Base-by-base conservation (phyloP, 75 land plant genomes). In the Pinus albicaulis region DNA sequence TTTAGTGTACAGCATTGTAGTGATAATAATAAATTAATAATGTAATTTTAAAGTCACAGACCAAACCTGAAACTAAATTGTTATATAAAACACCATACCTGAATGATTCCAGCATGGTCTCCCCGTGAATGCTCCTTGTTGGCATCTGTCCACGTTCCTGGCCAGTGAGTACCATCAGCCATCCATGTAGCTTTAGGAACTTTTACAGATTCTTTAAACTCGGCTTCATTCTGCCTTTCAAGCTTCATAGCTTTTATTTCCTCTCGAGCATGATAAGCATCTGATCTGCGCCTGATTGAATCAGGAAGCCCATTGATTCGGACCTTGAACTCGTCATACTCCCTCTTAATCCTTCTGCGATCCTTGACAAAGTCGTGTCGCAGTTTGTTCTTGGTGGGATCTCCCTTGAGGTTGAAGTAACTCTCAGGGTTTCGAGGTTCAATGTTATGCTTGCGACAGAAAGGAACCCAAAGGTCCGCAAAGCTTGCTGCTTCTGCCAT, bases 401-500 rank as follows among this genome's bases (percentile, higher is more conserved):
- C 93, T 3, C 77, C 84, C 75, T 81, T 85, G 48, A 76, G 28
- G 8, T 52, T 34, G 68, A 90, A 90, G 71, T 90, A 90, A 12
- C 74, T 83, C 61, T 90, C 91, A 10, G 92, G 92, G 36, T 89
- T 88, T 5, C 92, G 71, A 0, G 89, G 92, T 56, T 86, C 86
- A 7, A 89, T 86, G 62, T 58, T 71, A 56, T 89, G 92, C 57
- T 91, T 91, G 38, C 89, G 66, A 85, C 93, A 91, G 55, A 91
- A 91, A 11, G 93, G 93, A 6, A 91, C 91, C 93, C 93, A 91
- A 11, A 78, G 65, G 56, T 85, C 80, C 1, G 94, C 89, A 59
- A 92, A 92, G 71, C 85, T 84, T 6, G 89, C 89, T 3, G 94
- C 94, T 82, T 92, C 95, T 13, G 94, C 95, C 91, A 93, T 86